phyloP scores from a whole-genome alignment of 768 basidiomycete genomes.

The Kwoniella europaea region DNA sequence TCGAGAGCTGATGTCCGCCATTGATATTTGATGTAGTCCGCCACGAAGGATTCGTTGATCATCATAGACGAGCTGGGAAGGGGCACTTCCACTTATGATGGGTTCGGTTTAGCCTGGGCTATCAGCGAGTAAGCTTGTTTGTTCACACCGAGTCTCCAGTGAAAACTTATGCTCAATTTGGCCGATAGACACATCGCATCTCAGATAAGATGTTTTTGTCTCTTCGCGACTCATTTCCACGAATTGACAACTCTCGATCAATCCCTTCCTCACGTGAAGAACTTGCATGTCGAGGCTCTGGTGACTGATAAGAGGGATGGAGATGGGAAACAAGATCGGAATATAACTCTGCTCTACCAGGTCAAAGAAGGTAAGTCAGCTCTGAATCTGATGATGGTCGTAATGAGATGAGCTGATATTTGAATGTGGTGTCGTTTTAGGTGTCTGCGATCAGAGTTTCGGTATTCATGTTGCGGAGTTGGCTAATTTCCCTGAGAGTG shows the following conservation, averaged over 20 bases:
- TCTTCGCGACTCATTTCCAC: slow-evolving; percentile 98
- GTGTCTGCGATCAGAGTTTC: slow-evolving; percentile 94
- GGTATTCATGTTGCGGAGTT: slow-evolving; percentile 97
- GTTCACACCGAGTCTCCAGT: neutral
- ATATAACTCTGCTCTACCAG: slow-evolving; percentile 80
- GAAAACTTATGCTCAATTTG: neutral
- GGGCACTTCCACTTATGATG: slow-evolving; percentile 96
- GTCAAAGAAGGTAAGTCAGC: slow-evolving; percentile 71
- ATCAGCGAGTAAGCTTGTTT: slow-evolving; percentile 80
- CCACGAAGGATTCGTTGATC: slow-evolving; percentile 87
- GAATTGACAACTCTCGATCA: slow-evolving; percentile 92
- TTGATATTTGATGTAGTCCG: slow-evolving; percentile 65
- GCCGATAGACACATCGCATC: slow-evolving; percentile 81
- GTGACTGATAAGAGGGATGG: slow-evolving; percentile 64
- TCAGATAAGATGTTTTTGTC: slow-evolving; percentile 86
- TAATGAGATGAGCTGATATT: neutral
- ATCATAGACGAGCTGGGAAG: slow-evolving; percentile 97
- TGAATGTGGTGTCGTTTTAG: slow-evolving; percentile 59
- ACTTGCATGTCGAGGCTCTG: slow-evolving; percentile 93
- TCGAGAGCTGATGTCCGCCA: neutral
- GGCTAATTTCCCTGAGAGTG: slow-evolving; percentile 96
- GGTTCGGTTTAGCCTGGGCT: slow-evolving; percentile 97
- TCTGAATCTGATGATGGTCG: neutral
- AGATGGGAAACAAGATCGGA: slow-evolving; percentile 63
- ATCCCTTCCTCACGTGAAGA: slow-evolving; percentile 83